Percentiles rank a stretch among this genome's conserved stretches.
phyloP scores from a whole-genome alignment of 2,329 filamentous ascomycete species.

The Cladosporium velox region DNA sequence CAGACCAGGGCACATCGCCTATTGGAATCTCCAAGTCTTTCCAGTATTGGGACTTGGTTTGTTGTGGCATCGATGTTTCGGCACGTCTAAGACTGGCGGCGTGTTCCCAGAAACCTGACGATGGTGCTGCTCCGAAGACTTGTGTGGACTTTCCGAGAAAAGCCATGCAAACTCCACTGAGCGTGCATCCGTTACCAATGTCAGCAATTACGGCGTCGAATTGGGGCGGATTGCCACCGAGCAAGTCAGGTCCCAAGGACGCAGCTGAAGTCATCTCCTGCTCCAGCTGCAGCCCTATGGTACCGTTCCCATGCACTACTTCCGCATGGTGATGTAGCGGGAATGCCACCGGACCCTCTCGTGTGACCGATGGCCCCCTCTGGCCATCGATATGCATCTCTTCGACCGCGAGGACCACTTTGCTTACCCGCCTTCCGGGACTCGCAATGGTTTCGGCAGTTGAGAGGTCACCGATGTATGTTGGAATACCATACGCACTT shows the following conservation, averaged over 20 bases:
- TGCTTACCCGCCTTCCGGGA: not conserved
- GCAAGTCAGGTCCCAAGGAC: not conserved
- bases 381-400: slow-evolving; percentile 7
- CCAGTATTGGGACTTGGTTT: slow-evolving; percentile 2
- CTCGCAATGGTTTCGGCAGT: not conserved
- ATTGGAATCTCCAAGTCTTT: slow-evolving; percentile 10
- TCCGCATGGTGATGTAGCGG: slow-evolving; percentile 92
- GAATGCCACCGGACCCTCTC: slow-evolving; percentile 61
- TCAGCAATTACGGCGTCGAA: slow-evolving; percentile 69
- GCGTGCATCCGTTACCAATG: slow-evolving; percentile 84
- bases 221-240: slow-evolving; percentile 19
- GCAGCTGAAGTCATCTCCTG: slow-evolving; percentile 58
- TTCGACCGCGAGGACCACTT: slow-evolving; percentile 3
- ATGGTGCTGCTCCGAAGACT: slow-evolving; percentile 87
- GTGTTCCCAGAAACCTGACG: slow-evolving; percentile 25
- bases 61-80: not conserved
- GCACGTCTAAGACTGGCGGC: not conserved
- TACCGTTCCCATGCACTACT: slow-evolving; percentile 90
- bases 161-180: slow-evolving; percentile 78
- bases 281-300: slow-evolving; percentile 78
- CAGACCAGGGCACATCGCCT: slow-evolving; percentile 64
- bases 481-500: slow-evolving; percentile 16
- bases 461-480: not conserved
- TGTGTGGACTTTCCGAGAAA: slow-evolving; percentile 68
- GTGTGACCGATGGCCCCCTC: not conserved